A percentile compares a stretch with the other conserved stretches of the same genome.
These are phyloP conservation scores for Penicillium atrosanguineum DNA, from an alignment of 495 filamentous ascomycete genomes.

Conservation along the genomic window DNA sequence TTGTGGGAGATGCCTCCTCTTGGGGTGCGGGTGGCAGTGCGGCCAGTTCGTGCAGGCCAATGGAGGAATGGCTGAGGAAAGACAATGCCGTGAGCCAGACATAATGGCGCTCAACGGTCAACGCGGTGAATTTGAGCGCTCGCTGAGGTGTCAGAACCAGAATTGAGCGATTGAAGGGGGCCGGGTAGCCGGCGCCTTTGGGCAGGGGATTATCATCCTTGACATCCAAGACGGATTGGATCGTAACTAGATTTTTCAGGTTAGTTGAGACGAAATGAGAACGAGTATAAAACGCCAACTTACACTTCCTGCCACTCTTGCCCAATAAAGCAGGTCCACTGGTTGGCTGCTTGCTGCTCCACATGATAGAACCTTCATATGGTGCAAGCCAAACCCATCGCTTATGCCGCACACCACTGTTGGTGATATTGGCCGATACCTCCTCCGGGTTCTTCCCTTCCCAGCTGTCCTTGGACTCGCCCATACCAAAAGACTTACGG, in stretches of 20 bases:
- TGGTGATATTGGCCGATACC: conserved; percentile 52
- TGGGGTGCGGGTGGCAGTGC: conserved; percentile 53
- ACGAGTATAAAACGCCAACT: conserved; percentile 36
- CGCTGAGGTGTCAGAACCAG: conserved; percentile 90
- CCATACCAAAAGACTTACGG: conserved; percentile 79
- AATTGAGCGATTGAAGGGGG: conserved; percentile 88
- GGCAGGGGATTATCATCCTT: conserved; percentile 90
- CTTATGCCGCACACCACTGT: conserved; percentile 74
- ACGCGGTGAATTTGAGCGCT: conserved; percentile 92
- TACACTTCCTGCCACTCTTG: conserved; percentile 93
- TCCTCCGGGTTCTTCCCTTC: conserved; percentile 50
- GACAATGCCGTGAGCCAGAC: conserved; percentile 93
- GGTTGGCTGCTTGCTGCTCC: conserved; percentile 96
- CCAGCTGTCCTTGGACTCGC: conserved; percentile 63
- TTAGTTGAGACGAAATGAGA: conserved; percentile 15
- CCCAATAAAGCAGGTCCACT: conserved; percentile 85
- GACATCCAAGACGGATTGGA: conserved; percentile 95
- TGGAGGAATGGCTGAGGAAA: conserved; percentile 84
- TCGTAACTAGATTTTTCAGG: conserved; percentile 60
- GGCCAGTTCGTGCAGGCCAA: conserved; percentile 66
- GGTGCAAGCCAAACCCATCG: conserved; percentile 98
- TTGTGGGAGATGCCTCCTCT: conserved; percentile 43
- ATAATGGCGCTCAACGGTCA: conserved; percentile 81
- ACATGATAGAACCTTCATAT: conserved; percentile 93
- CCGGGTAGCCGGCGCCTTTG: conserved; percentile 55